Evolutionary conservation across 2,329 filamentous ascomycete genomes (phyloP).

Genomic region (Fusarium domesticum): DNA sequence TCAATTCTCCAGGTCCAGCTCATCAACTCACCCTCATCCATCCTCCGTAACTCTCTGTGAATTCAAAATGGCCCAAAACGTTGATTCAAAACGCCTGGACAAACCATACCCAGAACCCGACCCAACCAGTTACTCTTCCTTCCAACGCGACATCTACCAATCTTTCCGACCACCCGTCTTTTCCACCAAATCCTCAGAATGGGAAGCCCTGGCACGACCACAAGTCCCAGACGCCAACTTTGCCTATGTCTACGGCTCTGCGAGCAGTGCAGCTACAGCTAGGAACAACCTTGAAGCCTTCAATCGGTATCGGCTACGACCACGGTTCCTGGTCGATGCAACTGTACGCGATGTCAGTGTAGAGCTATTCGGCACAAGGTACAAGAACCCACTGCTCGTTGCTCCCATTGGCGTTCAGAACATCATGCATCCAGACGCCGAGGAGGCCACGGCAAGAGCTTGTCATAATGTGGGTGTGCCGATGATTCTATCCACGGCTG

Average conservation of each 20-base stretch:
- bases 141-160: constrained; percentile 26
- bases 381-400: constrained; percentile 50
- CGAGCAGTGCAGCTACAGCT: constrained; percentile 59
- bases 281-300: constrained; percentile 59
- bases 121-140: constrained; percentile 18
- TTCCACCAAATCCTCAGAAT: constrained; percentile 21
- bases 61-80: neutral
- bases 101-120: constrained; percentile 14
- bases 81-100: constrained; percentile 5
- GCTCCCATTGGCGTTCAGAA: constrained; percentile 68
- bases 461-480: constrained; percentile 60
- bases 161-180: constrained; percentile 20
- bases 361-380: constrained; percentile 50
- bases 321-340: constrained; percentile 47
- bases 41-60: too few species aligned
- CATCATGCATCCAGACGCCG: constrained; percentile 64
- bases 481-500: constrained; percentile 65
- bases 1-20: neutral
- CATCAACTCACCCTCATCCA: neutral
- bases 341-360: constrained; percentile 47
- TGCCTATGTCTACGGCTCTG: constrained; percentile 61
- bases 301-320: constrained; percentile 49
- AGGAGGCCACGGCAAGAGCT: constrained; percentile 61
- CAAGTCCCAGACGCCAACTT: constrained; percentile 35
- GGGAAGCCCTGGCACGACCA: constrained; percentile 19